A percentile compares a stretch with the other conserved stretches of the same genome.
Evolutionary conservation across 495 filamentous ascomycete genomes (phyloP).

Genomic region (Xylaria curta): DNA sequence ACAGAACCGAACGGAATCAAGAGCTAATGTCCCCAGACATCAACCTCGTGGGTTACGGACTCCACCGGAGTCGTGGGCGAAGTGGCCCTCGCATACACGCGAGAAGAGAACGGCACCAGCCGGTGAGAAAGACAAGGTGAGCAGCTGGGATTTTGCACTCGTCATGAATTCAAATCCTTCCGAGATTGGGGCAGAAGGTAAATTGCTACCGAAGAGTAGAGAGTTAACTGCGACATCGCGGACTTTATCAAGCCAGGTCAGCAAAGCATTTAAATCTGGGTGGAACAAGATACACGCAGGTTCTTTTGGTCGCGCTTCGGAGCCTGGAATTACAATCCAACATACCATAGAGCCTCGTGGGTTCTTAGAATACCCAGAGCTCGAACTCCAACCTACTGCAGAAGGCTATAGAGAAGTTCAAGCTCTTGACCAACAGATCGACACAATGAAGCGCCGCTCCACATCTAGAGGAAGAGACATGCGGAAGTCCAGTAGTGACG

Average conservation of each 20-base stretch:
- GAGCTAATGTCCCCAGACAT: conserved; percentile 19
- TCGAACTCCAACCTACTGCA: conserved; percentile 42
- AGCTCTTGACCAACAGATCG: conserved; percentile 43
- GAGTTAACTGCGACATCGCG: conserved; percentile 22
- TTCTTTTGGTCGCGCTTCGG: conserved; percentile 22
- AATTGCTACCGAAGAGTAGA: conserved; percentile 19
- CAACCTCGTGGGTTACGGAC: conserved; percentile 29
- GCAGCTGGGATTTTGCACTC: conserved; percentile 31
- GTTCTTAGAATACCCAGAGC: conserved; percentile 45
- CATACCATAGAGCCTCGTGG: conserved; percentile 22
- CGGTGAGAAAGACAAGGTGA: conserved; percentile 34
- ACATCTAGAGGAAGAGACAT: conserved; percentile 20
- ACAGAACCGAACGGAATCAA: conserved; percentile 23
- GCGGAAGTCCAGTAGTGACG: conserved; percentile 22
- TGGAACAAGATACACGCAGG: conserved; percentile 38
- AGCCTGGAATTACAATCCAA: conserved; percentile 24
- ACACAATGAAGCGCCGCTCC: conserved; percentile 41
- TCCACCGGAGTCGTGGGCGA: conserved; percentile 45
- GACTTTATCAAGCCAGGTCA: conserved; percentile 40
- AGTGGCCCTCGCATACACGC: conserved; percentile 47
- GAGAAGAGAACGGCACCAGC: conserved; percentile 40
- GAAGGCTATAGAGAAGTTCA: conserved; percentile 41
- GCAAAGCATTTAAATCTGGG: conserved; percentile 42
- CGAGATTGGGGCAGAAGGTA: conserved; percentile 27
- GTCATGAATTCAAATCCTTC: conserved; percentile 10